Evolutionary conservation across 352 stramenopile genomes (phyloP).

Genomic region (Plasmopara viticola): DNA sequence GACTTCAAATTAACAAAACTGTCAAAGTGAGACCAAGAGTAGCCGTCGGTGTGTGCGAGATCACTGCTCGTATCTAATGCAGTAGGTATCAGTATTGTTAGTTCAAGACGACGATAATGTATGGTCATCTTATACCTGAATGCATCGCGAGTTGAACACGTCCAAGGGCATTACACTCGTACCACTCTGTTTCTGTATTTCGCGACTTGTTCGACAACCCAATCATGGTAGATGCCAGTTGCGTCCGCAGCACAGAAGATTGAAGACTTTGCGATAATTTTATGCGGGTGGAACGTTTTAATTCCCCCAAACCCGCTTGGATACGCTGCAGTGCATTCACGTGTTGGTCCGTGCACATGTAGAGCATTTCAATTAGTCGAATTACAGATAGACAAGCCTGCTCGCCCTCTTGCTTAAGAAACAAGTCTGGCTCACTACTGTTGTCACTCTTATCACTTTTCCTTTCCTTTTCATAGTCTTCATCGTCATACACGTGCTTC

Average conservation of each 20-base stretch:
- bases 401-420: slow-evolving; percentile 47
- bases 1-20: slow-evolving; percentile 47
- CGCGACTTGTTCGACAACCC: slow-evolving; percentile 69
- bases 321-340: slow-evolving; percentile 69
- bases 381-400: slow-evolving; percentile 55
- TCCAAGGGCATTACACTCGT: slow-evolving; percentile 66
- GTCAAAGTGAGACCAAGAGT: slow-evolving; percentile 80
- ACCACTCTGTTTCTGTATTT: slow-evolving; percentile 76
- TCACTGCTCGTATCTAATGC: slow-evolving; percentile 28
- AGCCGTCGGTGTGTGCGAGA: slow-evolving; percentile 51
- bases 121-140: slow-evolving; percentile 23
- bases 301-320: slow-evolving; percentile 46
- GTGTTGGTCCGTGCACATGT: slow-evolving; percentile 63
- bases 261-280: slow-evolving; percentile 62
- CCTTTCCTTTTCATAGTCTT: slow-evolving; percentile 23
- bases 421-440: slow-evolving; percentile 5
- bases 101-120: slow-evolving; percentile 1
- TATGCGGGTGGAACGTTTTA: slow-evolving; percentile 43
- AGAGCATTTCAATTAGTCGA: slow-evolving; percentile 77
- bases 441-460: slow-evolving; percentile 15
- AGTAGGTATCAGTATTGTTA: slow-evolving; percentile 7
- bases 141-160: slow-evolving; percentile 52
- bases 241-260: slow-evolving; percentile 49
- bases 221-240: slow-evolving; percentile 58
- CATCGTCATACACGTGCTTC: slow-evolving; percentile 54